Conservation (phyloP, 139 green algal species). For the Tetraselmis chui region DNA sequence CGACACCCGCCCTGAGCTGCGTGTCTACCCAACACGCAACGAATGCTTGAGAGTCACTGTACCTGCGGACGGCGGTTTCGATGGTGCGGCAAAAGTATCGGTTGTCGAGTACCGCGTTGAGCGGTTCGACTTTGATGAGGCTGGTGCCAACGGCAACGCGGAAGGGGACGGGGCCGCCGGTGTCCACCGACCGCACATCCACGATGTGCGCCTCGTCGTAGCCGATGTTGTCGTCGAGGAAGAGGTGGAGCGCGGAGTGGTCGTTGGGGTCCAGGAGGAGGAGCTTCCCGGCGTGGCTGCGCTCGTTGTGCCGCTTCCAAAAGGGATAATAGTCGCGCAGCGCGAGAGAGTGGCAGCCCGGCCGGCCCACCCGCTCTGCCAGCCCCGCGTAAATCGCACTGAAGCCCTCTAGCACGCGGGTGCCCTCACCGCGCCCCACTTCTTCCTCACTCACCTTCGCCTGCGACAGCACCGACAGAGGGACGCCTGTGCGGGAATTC, state of each 20-base stretch:
- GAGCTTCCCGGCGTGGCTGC: slow-evolving; percentile 20
- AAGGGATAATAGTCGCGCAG: slow-evolving; percentile 33
- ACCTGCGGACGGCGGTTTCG: not conserved
- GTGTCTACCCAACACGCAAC: too few species aligned
- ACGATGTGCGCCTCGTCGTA: slow-evolving; percentile 29
- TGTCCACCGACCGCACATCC: slow-evolving; percentile 21
- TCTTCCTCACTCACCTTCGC: not conserved
- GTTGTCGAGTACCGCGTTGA: slow-evolving; percentile 32
- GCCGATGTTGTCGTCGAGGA: slow-evolving; percentile 44
- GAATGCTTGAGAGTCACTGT: too few species aligned
- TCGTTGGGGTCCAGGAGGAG: slow-evolving; percentile 11
- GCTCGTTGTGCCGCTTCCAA: slow-evolving; percentile 28
- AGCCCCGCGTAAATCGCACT: not conserved
- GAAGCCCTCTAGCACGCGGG: not conserved
- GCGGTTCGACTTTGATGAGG: slow-evolving; percentile 28
- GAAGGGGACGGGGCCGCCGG: slow-evolving; percentile 22
- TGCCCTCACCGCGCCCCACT: too few species aligned
- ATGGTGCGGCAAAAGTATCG: slow-evolving; percentile 23
- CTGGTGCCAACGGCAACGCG: slow-evolving; percentile 16
- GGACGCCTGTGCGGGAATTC: too few species aligned
- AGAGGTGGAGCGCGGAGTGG: slow-evolving; percentile 11
- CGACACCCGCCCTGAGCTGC: too few species aligned
- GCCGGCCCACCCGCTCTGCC: not conserved
- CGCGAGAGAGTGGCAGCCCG: not conserved
- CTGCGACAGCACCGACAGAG: not conserved